These are phyloP conservation scores for Dothideomycetes sp. DNA, from an alignment of 2,329 filamentous ascomycete species.

Conservation along the genomic window DNA sequence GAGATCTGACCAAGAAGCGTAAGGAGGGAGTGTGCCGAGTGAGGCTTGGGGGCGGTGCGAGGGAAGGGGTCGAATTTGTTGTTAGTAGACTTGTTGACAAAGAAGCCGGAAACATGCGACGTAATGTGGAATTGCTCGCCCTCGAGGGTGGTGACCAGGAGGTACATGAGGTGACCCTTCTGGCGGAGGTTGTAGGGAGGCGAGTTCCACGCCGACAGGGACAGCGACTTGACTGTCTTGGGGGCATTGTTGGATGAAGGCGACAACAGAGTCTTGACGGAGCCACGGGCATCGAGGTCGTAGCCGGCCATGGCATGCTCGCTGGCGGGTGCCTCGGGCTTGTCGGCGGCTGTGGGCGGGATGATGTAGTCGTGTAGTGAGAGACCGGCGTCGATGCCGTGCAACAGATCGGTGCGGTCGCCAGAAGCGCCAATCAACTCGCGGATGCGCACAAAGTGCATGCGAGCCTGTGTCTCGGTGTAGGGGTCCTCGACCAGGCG, in stretches of 20 bases:
- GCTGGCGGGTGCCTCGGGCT: slow-evolving; percentile 19
- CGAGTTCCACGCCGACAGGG: slow-evolving; percentile 91
- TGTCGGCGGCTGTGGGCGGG: slow-evolving; percentile 10
- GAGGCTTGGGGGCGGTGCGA: slow-evolving; percentile 65
- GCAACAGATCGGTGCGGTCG: slow-evolving; percentile 74
- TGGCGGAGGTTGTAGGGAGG: slow-evolving; percentile 85
- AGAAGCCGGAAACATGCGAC: slow-evolving; percentile 88
- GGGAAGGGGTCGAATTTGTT: slow-evolving; percentile 89
- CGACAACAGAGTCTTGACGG: slow-evolving; percentile 64
- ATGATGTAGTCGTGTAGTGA: slow-evolving; percentile 76
- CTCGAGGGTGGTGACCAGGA: slow-evolving; percentile 82
- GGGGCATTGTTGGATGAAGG: slow-evolving; percentile 57
- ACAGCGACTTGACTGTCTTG: slow-evolving; percentile 83
- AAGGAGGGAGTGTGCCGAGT: slow-evolving; percentile 76
- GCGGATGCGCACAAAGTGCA: slow-evolving; percentile 83
- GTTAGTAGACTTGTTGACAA: slow-evolving; percentile 92
- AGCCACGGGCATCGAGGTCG: slow-evolving; percentile 62
- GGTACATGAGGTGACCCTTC: slow-evolving; percentile 85
- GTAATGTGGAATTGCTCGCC: slow-evolving; percentile 94
- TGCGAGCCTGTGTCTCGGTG: slow-evolving; percentile 93
- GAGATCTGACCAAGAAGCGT: slow-evolving; percentile 71
- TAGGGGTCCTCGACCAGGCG: slow-evolving; percentile 87
- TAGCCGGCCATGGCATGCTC: slow-evolving; percentile 54
- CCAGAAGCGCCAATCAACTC: slow-evolving; percentile 90
- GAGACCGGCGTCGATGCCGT: slow-evolving; percentile 74